These are phyloP conservation scores for Coccomyxa sp. DNA, from an alignment of 139 green algal species.

Conservation along the genomic window DNA sequence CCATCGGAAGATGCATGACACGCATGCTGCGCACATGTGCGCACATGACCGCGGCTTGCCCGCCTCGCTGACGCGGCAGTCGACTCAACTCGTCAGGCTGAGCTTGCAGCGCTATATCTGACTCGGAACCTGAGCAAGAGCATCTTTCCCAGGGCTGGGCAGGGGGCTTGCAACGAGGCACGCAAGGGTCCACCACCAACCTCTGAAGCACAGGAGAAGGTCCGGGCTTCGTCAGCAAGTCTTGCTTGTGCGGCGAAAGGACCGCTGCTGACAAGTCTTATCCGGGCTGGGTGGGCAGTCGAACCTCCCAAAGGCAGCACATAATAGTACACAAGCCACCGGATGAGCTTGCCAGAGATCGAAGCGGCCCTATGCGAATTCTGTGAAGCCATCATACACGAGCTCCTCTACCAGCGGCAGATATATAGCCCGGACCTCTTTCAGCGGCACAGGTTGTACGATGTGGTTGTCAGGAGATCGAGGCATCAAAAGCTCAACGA, in stretches of 20 bases:
- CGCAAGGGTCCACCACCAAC: no score
- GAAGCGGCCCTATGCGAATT: conserved; percentile 20
- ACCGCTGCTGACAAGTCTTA: not conserved
- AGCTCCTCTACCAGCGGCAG: conserved; percentile 36
- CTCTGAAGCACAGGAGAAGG: no score
- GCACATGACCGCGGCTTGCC: no score
- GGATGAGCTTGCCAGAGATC: not conserved
- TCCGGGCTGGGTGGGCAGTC: not conserved
- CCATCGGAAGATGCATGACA: no score
- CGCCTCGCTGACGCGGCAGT: no score
- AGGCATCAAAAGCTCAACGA: conserved; percentile 36
- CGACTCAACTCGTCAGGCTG: no score
- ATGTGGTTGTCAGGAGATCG: conserved; percentile 27
- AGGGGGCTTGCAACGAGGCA: no score
- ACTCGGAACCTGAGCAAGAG: no score
- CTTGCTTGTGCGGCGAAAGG: not conserved
- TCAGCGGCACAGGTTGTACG: conserved; percentile 32
- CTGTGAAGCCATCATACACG: conserved; percentile 35
- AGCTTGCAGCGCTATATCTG: no score
- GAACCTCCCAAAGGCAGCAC: not conserved
- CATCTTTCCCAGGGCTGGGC: no score
- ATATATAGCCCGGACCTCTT: conserved; percentile 42
- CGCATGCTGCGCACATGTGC: no score
- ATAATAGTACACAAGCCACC: not conserved
- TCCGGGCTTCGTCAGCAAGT: not conserved